phyloP scores from a whole-genome alignment of 768 basidiomycete species.

The Suillus plorans region DNA sequence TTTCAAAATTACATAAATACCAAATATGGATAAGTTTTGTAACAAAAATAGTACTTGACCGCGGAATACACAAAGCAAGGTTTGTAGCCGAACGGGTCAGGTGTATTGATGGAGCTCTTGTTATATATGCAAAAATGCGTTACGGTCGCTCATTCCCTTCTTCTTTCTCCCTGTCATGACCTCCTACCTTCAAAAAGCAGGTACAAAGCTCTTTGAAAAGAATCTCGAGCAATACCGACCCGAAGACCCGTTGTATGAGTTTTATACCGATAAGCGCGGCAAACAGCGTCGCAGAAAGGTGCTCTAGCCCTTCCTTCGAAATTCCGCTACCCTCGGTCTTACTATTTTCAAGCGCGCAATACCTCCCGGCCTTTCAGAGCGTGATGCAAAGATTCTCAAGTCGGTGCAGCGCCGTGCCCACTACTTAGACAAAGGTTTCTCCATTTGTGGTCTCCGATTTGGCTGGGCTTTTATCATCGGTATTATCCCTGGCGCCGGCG shows the following conservation, averaged over 20 bases:
- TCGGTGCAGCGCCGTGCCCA: constrained; percentile 78
- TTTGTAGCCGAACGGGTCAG: not conserved
- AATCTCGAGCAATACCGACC: constrained; percentile 70
- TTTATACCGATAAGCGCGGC: constrained; percentile 27
- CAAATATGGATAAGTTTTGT: not conserved
- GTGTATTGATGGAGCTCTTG: constrained; percentile 3
- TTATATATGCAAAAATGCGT: not conserved
- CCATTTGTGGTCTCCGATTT: constrained; percentile 74
- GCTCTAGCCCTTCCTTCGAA: constrained; percentile 17
- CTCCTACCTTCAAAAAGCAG: constrained; percentile 41
- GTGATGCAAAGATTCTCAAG: constrained; percentile 73
- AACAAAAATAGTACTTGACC: not conserved
- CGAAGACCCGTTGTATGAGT: constrained; percentile 69
- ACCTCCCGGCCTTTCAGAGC: constrained; percentile 73
- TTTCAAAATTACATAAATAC: not conserved
- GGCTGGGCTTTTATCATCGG: constrained; percentile 87
- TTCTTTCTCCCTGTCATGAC: constrained; percentile 21
- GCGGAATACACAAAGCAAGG: not conserved
- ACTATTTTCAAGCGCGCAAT: constrained; percentile 50
- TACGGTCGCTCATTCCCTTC: not conserved
- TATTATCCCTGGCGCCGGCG: constrained; percentile 69
- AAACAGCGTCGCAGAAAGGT: constrained; percentile 33
- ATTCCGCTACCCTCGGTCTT: constrained; percentile 41
- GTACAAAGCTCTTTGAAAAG: constrained; percentile 58
- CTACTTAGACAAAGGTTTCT: constrained; percentile 86